Evolutionary conservation across 371 early-diverging fungal genomes (phyloP), one percentile per base, ranked within the genome.

Genomic region (Haplosporangium sp.): DNA sequence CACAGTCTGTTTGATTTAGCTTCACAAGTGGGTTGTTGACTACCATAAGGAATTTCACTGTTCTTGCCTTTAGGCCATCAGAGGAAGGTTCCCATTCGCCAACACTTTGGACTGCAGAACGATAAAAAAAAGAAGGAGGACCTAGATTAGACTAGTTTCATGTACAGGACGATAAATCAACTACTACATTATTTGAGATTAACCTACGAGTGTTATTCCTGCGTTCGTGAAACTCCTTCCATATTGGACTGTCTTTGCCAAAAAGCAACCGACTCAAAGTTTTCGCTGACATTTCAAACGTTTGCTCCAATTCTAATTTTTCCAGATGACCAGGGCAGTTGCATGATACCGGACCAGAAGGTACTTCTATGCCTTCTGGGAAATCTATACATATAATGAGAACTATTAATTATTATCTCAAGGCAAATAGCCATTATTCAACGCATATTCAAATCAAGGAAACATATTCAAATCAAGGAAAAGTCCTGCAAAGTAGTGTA

Each of bases 281-380:
- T 71, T 91, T 92, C 27, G 93, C 92, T 5, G 92, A 86, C 10
- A 91, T 71, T 1, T 83, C 79, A 4, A 92, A 75, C 27, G 86
- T 85, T 13, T 87, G 78, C 38, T 92, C 90, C 15, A 83, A 64
- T 53, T 91, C 92, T 15, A 85, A 57, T 65, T 88, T 89, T 56
- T 94, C 94, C 34, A 89, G 72, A 74, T 94, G 94, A 37, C 88
- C 88, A 52, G 87, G 85, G 74, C 94, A 94, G 11, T 85, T 88
- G 64, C 94, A 94, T 6, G 68, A 56, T 1, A 86, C 83, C 8
- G 89, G 89, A 0, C 78, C 84, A 9, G 85, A 61, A 0, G 93
- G 94, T 7, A 55, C 61, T 11, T 87, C 83, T 11, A 91, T 73
- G 7, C 73, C 70, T 3, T 85, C 64, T 37, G 87, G 88, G 27